Base-by-base conservation (phyloP, 2,329 filamentous ascomycete genomes). In the Malbranchea zuffiana region DNA sequence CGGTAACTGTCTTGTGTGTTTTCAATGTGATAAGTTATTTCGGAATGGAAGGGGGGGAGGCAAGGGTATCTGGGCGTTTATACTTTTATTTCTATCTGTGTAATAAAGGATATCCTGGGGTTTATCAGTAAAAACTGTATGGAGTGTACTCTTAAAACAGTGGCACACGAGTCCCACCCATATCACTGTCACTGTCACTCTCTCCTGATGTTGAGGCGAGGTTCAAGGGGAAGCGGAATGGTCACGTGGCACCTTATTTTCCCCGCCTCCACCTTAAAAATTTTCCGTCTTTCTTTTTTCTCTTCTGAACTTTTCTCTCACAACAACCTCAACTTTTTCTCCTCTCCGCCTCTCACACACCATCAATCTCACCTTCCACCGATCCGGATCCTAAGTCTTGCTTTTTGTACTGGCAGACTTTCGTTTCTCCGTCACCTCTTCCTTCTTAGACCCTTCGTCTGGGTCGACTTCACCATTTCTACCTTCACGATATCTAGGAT, bases 401-500 rank as follows among this genome's bases (percentile, higher is more conserved):
- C n/a, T n/a, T n/a, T n/a, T n/a, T n/a, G n/a, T n/a, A n/a, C n/a
- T n/a, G n/a, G n/a, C n/a, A n/a, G n/a, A n/a, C n/a, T n/a, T n/a
- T n/a, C n/a, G n/a, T n/a, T n/a, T n/a, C n/a, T n/a, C n/a, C n/a
- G n/a, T 20, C 23, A 5, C 16, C 24, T 8, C 26, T 21, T 31
- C 15, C 29, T 28, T n/a, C 20, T 27, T 20, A 21, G 26, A 29
- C 36, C 10, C 21, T 20, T n/a, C n/a, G n/a, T n/a, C n/a, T 21
- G 24, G 36, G 36, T 32, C 12, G 11, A 23, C 16, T 16, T 28
- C 35, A 26, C 12, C 13, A 27, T 33, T 32, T 39, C 39, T 40
- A 51, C 45, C 47, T 44, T 52, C 49, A 30, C 37, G 18, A n/a
- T 41, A 23, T 39, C 38, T 30, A 31, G 41, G 8, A 32, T 38